Percentiles rank a stretch among this genome's conserved stretches.
Conservation (phyloP, 169 alveolate species). For the Plasmodium adleri region DNA sequence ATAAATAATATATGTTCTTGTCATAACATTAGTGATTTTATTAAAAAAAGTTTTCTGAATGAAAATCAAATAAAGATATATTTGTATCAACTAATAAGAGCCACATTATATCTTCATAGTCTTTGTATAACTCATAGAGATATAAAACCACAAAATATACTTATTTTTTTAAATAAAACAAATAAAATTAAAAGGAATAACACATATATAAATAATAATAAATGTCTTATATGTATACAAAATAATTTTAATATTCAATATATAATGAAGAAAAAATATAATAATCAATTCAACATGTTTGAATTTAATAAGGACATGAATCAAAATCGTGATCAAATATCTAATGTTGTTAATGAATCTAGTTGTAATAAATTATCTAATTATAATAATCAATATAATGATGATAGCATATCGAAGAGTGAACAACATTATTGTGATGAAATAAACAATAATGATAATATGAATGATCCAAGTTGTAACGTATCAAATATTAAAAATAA, state of each 20-base stretch:
- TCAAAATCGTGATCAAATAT: background rate
- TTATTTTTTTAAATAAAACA: slow-evolving; percentile 83
- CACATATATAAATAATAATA: background rate
- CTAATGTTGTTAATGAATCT: background rate
- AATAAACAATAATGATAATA: background rate
- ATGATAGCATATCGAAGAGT: background rate
- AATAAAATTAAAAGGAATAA: background rate
- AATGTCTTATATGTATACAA: slow-evolving; percentile 48
- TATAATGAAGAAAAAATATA: slow-evolving; percentile 22
- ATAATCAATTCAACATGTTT: too few relatives aligned
- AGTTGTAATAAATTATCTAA: too few relatives aligned
- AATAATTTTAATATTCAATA: slow-evolving; percentile 21
- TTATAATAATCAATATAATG: background rate
- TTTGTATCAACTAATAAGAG: slow-evolving; percentile 95
- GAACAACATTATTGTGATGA: background rate
- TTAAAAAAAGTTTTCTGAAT: slow-evolving; percentile 43
- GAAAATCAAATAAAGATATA: slow-evolving; percentile 90
- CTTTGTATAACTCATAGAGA: slow-evolving; percentile 98
- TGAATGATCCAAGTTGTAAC: background rate
- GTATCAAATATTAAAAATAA: background rate
- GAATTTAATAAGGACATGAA: background rate
- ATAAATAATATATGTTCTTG: slow-evolving; percentile 33
- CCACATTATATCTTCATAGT: slow-evolving; percentile 96
- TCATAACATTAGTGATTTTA: slow-evolving; percentile 54
- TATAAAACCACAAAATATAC: slow-evolving; percentile 98